Evolutionary conservation across 768 basidiomycete species (phyloP).

Genomic region (Mycena venus): DNA sequence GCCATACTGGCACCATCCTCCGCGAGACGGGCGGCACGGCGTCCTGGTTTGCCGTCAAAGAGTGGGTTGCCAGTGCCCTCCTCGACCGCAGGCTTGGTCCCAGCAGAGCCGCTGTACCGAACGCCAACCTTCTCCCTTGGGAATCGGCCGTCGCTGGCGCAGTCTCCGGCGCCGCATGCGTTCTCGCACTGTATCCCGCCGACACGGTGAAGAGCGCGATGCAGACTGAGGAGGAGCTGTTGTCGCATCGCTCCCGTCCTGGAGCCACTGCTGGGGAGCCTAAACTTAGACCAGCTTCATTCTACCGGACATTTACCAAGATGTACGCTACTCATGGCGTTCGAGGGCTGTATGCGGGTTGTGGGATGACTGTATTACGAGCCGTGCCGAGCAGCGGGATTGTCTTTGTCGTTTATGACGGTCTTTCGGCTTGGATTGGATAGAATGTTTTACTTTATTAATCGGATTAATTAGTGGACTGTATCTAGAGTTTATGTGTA

Average conservation of each 20-base stretch:
- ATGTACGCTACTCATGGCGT: constrained; percentile 85
- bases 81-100: constrained; percentile 59
- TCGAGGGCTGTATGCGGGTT: constrained; percentile 91
- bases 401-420: constrained; percentile 94
- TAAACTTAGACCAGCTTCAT: constrained; percentile 40
- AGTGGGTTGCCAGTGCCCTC: constrained; percentile 76
- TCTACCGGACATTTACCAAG: constrained; percentile 71
- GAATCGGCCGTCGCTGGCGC: constrained; percentile 92
- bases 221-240: constrained; percentile 93
- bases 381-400: constrained; percentile 92
- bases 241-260: constrained; percentile 55
- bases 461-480: background rate
- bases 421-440: constrained; percentile 63
- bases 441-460: constrained; percentile 36
- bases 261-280: constrained; percentile 31
- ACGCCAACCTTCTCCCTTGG: constrained; percentile 67
- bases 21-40: constrained; percentile 93
- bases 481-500: constrained; percentile 3
- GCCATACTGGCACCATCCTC: constrained; percentile 93
- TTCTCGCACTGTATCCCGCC: constrained; percentile 92
- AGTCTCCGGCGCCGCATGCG: constrained; percentile 87
- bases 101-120: background rate
- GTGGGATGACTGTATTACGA: constrained; percentile 89
- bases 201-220: constrained; percentile 96
- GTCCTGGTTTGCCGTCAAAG: constrained; percentile 94